Percentiles rank a stretch among this genome's conserved stretches.
phyloP scores from a whole-genome alignment of 495 filamentous ascomycete genomes.

The Penicillium arizonense region DNA sequence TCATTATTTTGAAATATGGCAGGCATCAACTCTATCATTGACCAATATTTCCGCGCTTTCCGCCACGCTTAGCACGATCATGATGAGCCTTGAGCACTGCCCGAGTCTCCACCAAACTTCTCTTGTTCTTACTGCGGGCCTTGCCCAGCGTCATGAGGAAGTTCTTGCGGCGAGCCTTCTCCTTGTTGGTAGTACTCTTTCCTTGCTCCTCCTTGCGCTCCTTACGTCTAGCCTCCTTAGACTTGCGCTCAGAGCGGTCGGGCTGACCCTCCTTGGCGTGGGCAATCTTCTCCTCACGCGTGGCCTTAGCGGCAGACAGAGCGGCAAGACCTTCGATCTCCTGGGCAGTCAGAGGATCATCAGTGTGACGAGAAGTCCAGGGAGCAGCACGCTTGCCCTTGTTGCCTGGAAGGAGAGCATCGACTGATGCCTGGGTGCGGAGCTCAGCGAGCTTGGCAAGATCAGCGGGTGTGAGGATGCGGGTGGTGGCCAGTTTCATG shows the following conservation, averaged over 20 bases:
- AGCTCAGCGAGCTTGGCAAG: slow-evolving; percentile 90
- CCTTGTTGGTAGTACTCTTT: slow-evolving; percentile 95
- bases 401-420: slow-evolving; percentile 52
- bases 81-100: slow-evolving; percentile 78
- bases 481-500: slow-evolving; percentile 75
- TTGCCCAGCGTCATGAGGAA: slow-evolving; percentile 97
- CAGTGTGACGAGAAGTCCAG: slow-evolving; percentile 58
- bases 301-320: slow-evolving; percentile 68
- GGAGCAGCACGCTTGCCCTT: slow-evolving; percentile 41
- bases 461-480: slow-evolving; percentile 89
- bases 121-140: slow-evolving; percentile 88
- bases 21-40: slow-evolving; percentile 6
- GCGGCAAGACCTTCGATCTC: slow-evolving; percentile 74
- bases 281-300: slow-evolving; percentile 79
- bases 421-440: slow-evolving; percentile 65
- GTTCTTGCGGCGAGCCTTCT: slow-evolving; percentile 96
- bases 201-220: slow-evolving; percentile 81
- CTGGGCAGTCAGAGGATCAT: slow-evolving; percentile 81
- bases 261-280: slow-evolving; percentile 74
- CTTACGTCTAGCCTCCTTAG: slow-evolving; percentile 74
- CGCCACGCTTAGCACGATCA: slow-evolving; percentile 79
- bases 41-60: slow-evolving; percentile 69
- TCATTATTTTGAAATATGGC: slow-evolving; percentile 1
- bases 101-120: slow-evolving; percentile 79
- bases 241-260: slow-evolving; percentile 73